A percentile compares a stretch with the other conserved stretches of the same genome.
phyloP scores from a whole-genome alignment of 345 rosid genomes.

The Kandelia obovata region DNA sequence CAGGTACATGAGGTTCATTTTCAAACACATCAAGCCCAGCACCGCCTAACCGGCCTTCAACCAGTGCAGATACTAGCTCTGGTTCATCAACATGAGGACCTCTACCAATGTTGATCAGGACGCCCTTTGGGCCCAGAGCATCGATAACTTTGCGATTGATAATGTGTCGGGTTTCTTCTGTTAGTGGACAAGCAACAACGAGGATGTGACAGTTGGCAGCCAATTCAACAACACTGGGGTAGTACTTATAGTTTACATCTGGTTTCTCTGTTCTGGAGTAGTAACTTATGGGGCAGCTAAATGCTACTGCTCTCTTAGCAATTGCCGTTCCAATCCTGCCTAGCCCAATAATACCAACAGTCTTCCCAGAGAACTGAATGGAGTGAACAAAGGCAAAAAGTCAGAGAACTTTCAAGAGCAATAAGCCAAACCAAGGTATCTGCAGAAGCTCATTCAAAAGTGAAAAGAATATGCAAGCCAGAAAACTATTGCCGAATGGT shows the following conservation, averaged over 20 bases:
- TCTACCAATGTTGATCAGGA: slow-evolving; percentile 53
- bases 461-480: no score
- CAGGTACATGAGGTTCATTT: slow-evolving; percentile 53
- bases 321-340: slow-evolving; percentile 55
- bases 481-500: no score
- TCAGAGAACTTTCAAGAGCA: no score
- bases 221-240: slow-evolving; percentile 36
- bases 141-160: slow-evolving; percentile 37
- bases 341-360: slow-evolving; percentile 51
- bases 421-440: no score
- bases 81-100: slow-evolving; percentile 56
- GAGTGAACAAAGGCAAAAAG: background rate
- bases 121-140: slow-evolving; percentile 51
- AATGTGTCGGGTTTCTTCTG: slow-evolving; percentile 44
- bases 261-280: slow-evolving; percentile 40
- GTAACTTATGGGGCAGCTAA: slow-evolving; percentile 45
- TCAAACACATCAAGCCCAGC: slow-evolving; percentile 59
- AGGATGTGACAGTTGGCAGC: slow-evolving; percentile 48
- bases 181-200: slow-evolving; percentile 50
- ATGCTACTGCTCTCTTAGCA: slow-evolving; percentile 54
- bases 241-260: slow-evolving; percentile 33
- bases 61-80: slow-evolving; percentile 54
- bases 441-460: no score
- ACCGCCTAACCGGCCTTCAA: slow-evolving; percentile 52
- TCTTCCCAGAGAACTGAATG: slow-evolving; percentile 50